Evolutionary conservation across 1,284 basidiomycete genomes (phyloP), one percentile per base, ranked within the genome.

Genomic region (Hypsizygus ulmarius): DNA sequence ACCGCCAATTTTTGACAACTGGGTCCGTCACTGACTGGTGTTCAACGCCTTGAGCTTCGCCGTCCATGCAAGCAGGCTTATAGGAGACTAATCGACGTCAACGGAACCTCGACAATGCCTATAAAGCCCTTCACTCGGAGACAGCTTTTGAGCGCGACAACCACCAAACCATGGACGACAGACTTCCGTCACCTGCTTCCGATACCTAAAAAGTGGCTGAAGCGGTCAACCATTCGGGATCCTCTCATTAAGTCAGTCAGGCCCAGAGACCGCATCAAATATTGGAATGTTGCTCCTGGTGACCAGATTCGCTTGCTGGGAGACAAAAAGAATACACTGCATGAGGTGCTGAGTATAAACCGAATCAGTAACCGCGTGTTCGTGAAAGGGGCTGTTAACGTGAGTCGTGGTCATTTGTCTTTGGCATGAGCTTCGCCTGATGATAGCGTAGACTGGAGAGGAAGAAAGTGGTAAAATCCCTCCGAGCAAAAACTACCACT

Each of bases 211-310:
- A 60, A 64, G 52, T 71, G 65, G 64, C 49, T 69, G 47, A 68
- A 67, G 54, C 63, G 69, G 39, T 56, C 58, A 41, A 63, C 59
- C 33, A 61, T 62, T 48, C 63, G 62, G 15, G 67, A 68, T 58
- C 61, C 66, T 33, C 58, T 63, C 45, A 64, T 71, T 52, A 85
- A 84, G 62, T 74, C 77, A 35, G 79, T 78, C 43, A 72, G 76
- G 30, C 74, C 78, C 12, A 75, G 75, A 51, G 84, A 90, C 58
- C 76, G 88, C 45, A 86, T 92, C 43, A 88, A 89, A 64, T 83
- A 79, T 62, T 92, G 88, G 88, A 92, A 91, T 58, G 77, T 92
- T 52, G 83, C 90, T 21, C 87, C 89, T 6, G 88, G 88, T n/a
- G 88, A 92, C 67, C 78, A 78, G 48, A 79, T 92, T 58, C 77